A percentile compares a stretch with the other conserved stretches of the same genome.
Evolutionary conservation across 2,329 filamentous ascomycete species (phyloP).

Genomic region (Colletotrichum cereale): DNA sequence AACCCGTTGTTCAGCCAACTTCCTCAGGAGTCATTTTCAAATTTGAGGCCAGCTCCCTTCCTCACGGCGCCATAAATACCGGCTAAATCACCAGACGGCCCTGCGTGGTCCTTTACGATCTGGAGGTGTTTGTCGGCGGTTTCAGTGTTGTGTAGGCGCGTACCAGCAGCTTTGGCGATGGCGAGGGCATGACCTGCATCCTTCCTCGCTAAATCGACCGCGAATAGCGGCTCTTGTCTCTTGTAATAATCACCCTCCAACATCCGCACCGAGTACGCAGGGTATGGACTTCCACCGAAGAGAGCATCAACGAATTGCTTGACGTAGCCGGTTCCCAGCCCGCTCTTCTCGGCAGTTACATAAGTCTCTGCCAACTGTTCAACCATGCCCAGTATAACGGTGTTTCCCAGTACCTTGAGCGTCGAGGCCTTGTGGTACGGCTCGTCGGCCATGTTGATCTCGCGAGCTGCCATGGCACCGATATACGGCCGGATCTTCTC

Average conservation of each 20-base stretch:
- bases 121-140: constrained; percentile 77
- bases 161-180: constrained; percentile 73
- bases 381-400: constrained; percentile 86
- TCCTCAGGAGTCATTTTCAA: constrained; percentile 68
- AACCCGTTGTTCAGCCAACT: background rate
- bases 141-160: constrained; percentile 73
- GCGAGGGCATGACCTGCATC: constrained; percentile 81
- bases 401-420: constrained; percentile 88
- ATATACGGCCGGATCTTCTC: constrained; percentile 77
- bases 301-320: constrained; percentile 79
- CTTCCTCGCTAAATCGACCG: constrained; percentile 85
- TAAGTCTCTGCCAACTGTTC: constrained; percentile 84
- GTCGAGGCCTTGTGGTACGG: constrained; percentile 76
- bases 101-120: constrained; percentile 75
- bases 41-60: constrained; percentile 79
- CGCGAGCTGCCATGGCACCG: constrained; percentile 77
- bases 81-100: constrained; percentile 81
- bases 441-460: constrained; percentile 78
- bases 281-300: constrained; percentile 78
- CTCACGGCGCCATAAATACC: constrained; percentile 86
- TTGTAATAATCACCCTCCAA: constrained; percentile 80
- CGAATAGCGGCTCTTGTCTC: constrained; percentile 83
- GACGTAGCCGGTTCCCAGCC: constrained; percentile 77
- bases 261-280: constrained; percentile 82
- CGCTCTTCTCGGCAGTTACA: constrained; percentile 83